Conservation (phyloP, 31 red algal species). For the Porphyra umbilicalis region DNA sequence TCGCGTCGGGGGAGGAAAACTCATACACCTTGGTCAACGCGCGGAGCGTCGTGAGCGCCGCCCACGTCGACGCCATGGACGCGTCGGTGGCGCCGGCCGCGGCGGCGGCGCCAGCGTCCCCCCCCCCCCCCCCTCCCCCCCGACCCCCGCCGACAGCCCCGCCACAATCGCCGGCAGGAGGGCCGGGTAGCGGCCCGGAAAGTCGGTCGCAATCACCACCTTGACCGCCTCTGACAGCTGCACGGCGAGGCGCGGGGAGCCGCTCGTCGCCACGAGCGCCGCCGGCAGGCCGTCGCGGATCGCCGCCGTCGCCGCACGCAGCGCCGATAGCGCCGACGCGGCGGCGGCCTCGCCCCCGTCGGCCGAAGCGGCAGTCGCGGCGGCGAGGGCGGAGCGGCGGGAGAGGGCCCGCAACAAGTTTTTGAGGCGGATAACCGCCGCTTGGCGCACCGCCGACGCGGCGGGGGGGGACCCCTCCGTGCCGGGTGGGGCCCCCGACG, state of each 20-base stretch:
- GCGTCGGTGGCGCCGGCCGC: neutral
- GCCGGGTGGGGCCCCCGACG: slow-evolving; percentile 1
- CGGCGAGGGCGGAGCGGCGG: neutral
- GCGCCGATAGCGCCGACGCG: neutral
- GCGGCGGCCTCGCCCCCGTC: neutral
- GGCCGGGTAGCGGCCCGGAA: slow-evolving; percentile 54
- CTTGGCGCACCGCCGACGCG: slow-evolving; percentile 27
- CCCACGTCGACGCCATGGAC: slow-evolving; percentile 19
- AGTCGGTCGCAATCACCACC: slow-evolving; percentile 57
- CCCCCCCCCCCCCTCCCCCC: neutral
- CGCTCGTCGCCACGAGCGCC: slow-evolving; percentile 24
- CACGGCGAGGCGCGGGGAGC: slow-evolving; percentile 35
- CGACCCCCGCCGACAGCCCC: slow-evolving; percentile 1
- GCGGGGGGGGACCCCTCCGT: neutral
- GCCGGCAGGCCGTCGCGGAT: slow-evolving; percentile 44
- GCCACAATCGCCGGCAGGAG: slow-evolving; percentile 31
- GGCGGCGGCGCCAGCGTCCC: neutral
- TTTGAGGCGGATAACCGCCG: slow-evolving; percentile 64
- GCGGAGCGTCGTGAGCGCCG: slow-evolving; percentile 51
- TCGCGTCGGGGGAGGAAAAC: slow-evolving; percentile 45
- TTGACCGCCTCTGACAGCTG: slow-evolving; percentile 62
- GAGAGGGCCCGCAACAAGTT: slow-evolving; percentile 22
- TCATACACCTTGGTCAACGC: slow-evolving; percentile 64
- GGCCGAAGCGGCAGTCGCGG: neutral
- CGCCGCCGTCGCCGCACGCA: slow-evolving; percentile 16